phyloP scores from a whole-genome alignment of 2,329 filamentous ascomycete species.

The Alternaria longipes region DNA sequence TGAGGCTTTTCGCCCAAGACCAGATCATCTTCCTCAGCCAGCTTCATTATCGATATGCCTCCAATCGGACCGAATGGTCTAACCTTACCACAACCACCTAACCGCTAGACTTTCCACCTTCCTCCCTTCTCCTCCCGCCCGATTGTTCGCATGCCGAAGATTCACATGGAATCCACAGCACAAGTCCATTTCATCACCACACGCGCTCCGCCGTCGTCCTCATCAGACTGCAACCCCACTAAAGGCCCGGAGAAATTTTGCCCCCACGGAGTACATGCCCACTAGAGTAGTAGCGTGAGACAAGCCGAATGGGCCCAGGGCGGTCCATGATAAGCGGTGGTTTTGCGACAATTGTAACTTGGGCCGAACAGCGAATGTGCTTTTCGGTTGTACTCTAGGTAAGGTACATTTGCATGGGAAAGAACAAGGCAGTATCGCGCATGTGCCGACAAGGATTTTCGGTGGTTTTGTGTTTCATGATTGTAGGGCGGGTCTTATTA shows the following conservation, averaged over 20 bases:
- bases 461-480: not conserved
- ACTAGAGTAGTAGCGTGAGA: not conserved
- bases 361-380: not conserved
- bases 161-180: not conserved
- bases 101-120: constrained; percentile 1
- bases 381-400: not conserved
- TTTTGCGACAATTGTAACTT: not conserved
- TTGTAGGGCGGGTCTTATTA: not conserved
- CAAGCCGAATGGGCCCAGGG: not conserved
- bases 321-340: not conserved
- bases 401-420: not conserved
- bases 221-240: not conserved
- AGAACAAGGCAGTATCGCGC: not conserved
- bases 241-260: constrained; percentile 2
- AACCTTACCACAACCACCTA: not conserved
- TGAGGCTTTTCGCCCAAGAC: not conserved
- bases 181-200: not conserved
- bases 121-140: not conserved
- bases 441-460: not conserved
- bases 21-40: not conserved
- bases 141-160: not conserved
- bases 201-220: not conserved
- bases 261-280: not conserved
- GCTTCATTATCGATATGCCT: constrained; percentile 1
- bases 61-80: not conserved